Evolutionary conservation across 2,329 filamentous ascomycete species (phyloP), one percentile per base, ranked within the genome.

Genomic region (Talaromyces sp.): DNA sequence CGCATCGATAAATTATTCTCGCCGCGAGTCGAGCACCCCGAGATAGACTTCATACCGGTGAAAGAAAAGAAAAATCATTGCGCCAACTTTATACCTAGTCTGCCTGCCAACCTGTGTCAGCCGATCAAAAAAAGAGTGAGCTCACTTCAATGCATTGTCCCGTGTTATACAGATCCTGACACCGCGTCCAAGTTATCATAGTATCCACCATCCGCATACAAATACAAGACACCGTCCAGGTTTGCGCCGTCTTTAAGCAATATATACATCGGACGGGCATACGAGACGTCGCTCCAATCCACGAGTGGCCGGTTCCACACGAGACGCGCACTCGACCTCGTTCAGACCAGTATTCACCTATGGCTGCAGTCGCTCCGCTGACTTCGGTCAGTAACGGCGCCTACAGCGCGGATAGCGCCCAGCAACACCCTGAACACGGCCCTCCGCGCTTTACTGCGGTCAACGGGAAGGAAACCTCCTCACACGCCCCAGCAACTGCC

Each of bases 361-460:
- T 77, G 74, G 71, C 72, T 43, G 68, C 74, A 57, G 69, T 74
- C 58, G 70, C 73, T 56, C 65, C 72, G 46, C 57, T 57, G 27
- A 65, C 69, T n/a, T 64, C 73, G 51, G 65, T 68, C 55, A 68
- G 70, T 65, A 72, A 70, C 57, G 68, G 65, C 54, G 67, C 66
- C 64, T 69, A 72, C 60, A 69, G 74, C 52, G 64, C 71, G 14
- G 70, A 75, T 58, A 69, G 70, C 59, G 11, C 24, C 21, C 68
- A 72, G 43, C 67, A 69, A n/a, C 73, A 69, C 57, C 61, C 72
- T 26, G 76, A 77, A 24, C 73, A 76, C 58, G 77, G 75, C 57
- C 75, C 76, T 31, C 76, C 76, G 31, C 74, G 74, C 50, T 79
- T 79, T 62, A 79, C 77, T 4, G 77, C 77, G 21, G 77, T 79